Evolutionary conservation across 2,329 filamentous ascomycete species (phyloP), one percentile per base, ranked within the genome.

Genomic region (Chaetomium sp.): DNA sequence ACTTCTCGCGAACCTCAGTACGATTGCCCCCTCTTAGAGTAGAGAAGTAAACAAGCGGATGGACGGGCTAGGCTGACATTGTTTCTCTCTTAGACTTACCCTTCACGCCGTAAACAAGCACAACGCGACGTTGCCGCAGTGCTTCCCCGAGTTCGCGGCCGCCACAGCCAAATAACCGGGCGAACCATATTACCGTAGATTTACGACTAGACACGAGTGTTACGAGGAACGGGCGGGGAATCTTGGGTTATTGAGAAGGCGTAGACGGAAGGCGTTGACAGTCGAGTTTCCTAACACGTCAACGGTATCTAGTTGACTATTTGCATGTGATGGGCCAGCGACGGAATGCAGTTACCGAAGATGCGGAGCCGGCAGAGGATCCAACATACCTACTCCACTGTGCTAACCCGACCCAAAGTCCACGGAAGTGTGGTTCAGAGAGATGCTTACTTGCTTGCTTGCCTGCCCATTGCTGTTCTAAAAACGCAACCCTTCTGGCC

Each of bases 91-190:
- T 67, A 88, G 86, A 68, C 85, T 93, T 68, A 85, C 83, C 66
- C 86, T 90, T 73, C 90, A 93, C 77, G 89, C 90, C 67, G 75
- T 78, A 69, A 92, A 92, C 79, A 92, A 92, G 82, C 90, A 93
- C 81, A 88, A 79, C 81, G 91, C 92, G 81, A 82, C 83, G 50
- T 80, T 91, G 31, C 75, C 82, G 58, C 89, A 91, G 50, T 93
- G 90, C 79, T 93, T 93, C 79, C 87, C 87, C 21, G 77, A 69
- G 60, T 83, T 79, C 69, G 71, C 75, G 70, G 8, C 53, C n/a
- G 70, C 60, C 56, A 57, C 55, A 21, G 51, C 65, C 25, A 69
- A 69, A 64, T 68, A 31, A 65, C 51, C 21, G 25, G 38, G 55
- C 21, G n/a, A 13, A 25, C 54, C 27, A 25, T 33, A 38, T 49